These are phyloP conservation scores for Digitaria exilis DNA, from an alignment of 202 grass and related monocot genomes.

Conservation along the genomic window DNA sequence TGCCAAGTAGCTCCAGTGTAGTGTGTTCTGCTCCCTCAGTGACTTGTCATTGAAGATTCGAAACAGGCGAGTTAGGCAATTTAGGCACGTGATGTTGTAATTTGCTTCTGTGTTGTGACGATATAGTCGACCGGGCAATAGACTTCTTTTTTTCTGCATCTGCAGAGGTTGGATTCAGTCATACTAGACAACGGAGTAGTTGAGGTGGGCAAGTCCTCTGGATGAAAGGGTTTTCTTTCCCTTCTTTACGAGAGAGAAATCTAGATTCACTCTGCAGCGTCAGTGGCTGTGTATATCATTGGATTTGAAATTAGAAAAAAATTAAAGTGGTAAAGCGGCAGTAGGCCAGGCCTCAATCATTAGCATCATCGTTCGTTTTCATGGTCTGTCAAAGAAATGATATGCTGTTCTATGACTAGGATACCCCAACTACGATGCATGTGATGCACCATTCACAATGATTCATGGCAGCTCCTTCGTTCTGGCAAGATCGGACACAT, in stretches of 20 bases:
- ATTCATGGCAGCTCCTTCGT: not conserved
- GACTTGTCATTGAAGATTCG: not conserved
- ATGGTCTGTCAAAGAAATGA: not conserved
- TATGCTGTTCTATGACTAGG: not conserved
- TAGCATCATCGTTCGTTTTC: not conserved
- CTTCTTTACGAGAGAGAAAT: not conserved
- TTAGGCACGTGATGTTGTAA: constrained; percentile 17
- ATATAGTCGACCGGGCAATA: not conserved
- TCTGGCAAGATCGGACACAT: not conserved
- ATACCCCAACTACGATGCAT: not conserved
- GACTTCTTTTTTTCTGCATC: constrained; percentile 14
- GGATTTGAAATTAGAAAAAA: not conserved
- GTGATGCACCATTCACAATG: not conserved
- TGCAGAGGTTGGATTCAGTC: not conserved
- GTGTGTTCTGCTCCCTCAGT: not conserved
- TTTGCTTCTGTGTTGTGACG: constrained; percentile 29
- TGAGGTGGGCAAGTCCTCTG: not conserved
- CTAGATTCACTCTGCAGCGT: not conserved
- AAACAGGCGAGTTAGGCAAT: not conserved
- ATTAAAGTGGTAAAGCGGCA: not conserved
- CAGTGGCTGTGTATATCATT: not conserved
- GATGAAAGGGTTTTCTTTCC: not conserved
- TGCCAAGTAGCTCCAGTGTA: constrained; percentile 25
- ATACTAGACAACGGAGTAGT: not conserved
- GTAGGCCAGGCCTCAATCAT: not conserved